These are phyloP conservation scores for Oryza glumipatula DNA, from an alignment of 176 grass and related monocot species.

Conservation along the genomic window DNA sequence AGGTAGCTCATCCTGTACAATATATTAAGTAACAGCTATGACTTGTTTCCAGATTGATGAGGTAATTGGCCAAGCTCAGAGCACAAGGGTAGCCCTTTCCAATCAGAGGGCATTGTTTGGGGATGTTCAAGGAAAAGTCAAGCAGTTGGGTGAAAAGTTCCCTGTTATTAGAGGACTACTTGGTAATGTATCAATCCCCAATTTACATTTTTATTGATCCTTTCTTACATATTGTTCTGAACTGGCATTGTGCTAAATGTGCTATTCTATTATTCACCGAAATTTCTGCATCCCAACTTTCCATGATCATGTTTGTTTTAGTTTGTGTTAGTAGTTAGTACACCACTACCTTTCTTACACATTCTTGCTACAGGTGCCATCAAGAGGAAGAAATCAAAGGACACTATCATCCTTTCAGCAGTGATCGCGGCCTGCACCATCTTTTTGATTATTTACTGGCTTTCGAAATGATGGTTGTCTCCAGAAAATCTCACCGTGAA, in stretches of 20 bases:
- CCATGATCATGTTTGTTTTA: background rate
- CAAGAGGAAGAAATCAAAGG: conserved; percentile 95
- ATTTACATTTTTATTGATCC: background rate
- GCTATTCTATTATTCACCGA: background rate
- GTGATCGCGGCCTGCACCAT: conserved; percentile 89
- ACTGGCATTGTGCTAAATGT: background rate
- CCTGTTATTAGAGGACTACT: conserved; percentile 83
- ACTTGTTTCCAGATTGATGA: conserved; percentile 75
- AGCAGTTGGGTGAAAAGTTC: conserved; percentile 94
- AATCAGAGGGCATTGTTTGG: conserved; percentile 72
- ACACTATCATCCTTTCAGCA: conserved; percentile 91
- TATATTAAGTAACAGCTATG: background rate
- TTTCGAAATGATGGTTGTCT: conserved; percentile 70
- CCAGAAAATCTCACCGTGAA: background rate
- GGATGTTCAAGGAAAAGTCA: conserved; percentile 94
- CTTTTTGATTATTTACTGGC: conserved; percentile 94
- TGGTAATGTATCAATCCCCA: conserved; percentile 50
- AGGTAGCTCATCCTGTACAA: background rate
- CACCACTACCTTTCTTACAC: background rate
- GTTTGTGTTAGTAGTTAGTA: background rate
- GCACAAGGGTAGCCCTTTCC: conserved; percentile 66
- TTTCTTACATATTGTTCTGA: background rate
- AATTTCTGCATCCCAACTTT: background rate
- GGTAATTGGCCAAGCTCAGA: conserved; percentile 90
- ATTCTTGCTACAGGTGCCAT: conserved; percentile 70